A percentile compares a stretch with the other conserved stretches of the same genome.
phyloP scores from a whole-genome alignment of 1,284 basidiomycete genomes.

The Ustilago lituana region DNA sequence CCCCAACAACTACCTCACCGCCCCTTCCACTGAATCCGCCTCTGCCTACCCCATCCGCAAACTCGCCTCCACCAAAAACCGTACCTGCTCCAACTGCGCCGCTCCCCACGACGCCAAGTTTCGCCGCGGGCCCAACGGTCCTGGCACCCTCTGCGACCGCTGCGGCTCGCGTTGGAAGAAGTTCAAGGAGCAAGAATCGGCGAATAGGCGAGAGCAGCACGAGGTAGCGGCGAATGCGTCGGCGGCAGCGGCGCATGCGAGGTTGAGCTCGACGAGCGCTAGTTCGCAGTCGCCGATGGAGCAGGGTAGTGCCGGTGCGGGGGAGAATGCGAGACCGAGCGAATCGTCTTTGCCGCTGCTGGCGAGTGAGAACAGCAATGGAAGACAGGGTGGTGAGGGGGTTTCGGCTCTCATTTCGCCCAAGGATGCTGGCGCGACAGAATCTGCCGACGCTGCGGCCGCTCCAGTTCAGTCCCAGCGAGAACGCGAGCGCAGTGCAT shows the following conservation, averaged over 20 bases:
- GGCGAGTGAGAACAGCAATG: background rate
- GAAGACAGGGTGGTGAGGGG: background rate
- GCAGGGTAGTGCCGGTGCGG: background rate
- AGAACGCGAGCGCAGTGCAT: slow-evolving; percentile 27
- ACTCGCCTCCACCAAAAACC: slow-evolving; percentile 53
- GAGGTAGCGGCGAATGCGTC: background rate
- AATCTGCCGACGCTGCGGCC: too few species aligned
- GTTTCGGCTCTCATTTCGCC: slow-evolving; percentile 1
- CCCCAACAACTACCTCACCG: slow-evolving; percentile 10
- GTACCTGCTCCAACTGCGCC: slow-evolving; percentile 47
- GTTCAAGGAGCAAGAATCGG: slow-evolving; percentile 39
- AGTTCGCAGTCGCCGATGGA: slow-evolving; percentile 31
- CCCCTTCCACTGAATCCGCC: slow-evolving; percentile 11
- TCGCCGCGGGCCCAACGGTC: slow-evolving; percentile 44
- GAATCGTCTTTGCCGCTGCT: background rate
- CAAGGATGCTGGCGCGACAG: too few species aligned
- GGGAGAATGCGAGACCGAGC: background rate
- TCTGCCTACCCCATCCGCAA: slow-evolving; percentile 36
- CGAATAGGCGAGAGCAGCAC: slow-evolving; percentile 14
- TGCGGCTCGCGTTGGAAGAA: slow-evolving; percentile 51
- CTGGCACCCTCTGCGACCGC: slow-evolving; percentile 51
- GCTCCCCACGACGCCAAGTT: slow-evolving; percentile 54
- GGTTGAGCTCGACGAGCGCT: slow-evolving; percentile 26
- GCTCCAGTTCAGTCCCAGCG: background rate
- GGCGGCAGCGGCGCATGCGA: slow-evolving; percentile 18